phyloP scores from a whole-genome alignment of 768 basidiomycete genomes.

The Leccinum ochraceum region DNA sequence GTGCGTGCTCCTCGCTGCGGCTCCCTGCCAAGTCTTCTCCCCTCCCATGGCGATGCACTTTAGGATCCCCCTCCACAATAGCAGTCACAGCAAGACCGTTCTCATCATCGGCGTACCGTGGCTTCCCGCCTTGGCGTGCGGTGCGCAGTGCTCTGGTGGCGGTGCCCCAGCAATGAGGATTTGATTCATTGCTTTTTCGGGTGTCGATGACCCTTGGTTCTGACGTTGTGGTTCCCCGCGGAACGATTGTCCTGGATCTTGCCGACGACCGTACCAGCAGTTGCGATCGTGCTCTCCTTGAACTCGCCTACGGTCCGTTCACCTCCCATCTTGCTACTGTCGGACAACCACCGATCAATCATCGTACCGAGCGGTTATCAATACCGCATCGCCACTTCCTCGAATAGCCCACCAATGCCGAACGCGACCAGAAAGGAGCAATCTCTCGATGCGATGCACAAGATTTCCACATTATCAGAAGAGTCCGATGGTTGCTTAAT shows the following conservation, averaged over 20 bases:
- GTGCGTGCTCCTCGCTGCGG: conserved; percentile 27
- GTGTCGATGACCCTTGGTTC: not conserved
- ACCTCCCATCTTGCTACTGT: not conserved
- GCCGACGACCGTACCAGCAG: not conserved
- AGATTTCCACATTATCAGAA: not conserved
- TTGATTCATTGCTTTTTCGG: not conserved
- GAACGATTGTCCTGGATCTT: not conserved
- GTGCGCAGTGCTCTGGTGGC: conserved; percentile 9
- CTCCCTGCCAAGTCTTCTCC: conserved; percentile 23
- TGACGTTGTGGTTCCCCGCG: not conserved
- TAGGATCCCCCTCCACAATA: conserved; percentile 12
- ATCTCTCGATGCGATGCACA: not conserved
- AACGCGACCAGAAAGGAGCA: too few relatives aligned
- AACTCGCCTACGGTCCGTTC: not conserved
- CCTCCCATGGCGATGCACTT: conserved; percentile 26
- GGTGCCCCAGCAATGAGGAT: conserved; percentile 5
- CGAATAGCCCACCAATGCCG: not conserved
- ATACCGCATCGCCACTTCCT: too few relatives aligned
- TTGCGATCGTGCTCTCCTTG: not conserved
- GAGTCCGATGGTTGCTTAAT: not conserved
- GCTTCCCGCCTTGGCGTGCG: conserved; percentile 1
- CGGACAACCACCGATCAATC: not conserved
- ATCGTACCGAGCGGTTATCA: not conserved
- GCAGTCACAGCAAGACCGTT: conserved; percentile 17
- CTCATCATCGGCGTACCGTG: conserved; percentile 25